A percentile compares a stretch with the other conserved stretches of the same genome.
Conservation (phyloP, 108 stramenopile genomes). For the Fistulifera solaris region DNA sequence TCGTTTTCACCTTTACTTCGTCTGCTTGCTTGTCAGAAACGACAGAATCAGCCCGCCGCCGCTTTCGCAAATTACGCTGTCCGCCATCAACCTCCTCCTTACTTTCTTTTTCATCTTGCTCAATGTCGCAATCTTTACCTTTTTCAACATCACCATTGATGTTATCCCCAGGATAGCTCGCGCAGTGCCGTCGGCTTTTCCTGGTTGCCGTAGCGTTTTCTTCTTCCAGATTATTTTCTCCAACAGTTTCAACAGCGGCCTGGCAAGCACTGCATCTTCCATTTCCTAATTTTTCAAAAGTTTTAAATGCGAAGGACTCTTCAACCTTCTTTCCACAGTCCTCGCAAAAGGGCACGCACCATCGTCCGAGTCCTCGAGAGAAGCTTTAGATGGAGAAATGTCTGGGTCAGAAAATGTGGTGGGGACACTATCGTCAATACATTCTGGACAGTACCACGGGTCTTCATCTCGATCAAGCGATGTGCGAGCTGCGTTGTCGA, state of each 20-base stretch:
- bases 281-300: neutral
- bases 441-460: slow-evolving; percentile 80
- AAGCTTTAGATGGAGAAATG: slow-evolving; percentile 6
- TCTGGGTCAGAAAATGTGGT: neutral
- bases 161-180: slow-evolving; percentile 22
- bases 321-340: slow-evolving; percentile 1
- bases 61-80: neutral
- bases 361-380: neutral
- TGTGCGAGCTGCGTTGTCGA: slow-evolving; percentile 25
- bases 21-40: too few species aligned
- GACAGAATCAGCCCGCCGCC: too few species aligned
- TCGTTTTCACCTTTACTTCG: neutral
- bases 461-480: slow-evolving; percentile 63
- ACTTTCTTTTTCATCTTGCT: slow-evolving; percentile 16
- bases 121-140: slow-evolving; percentile 5
- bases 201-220: neutral
- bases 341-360: neutral
- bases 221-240: neutral
- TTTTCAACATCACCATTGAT: slow-evolving; percentile 28
- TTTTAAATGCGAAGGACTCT: neutral
- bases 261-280: neutral
- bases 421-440: slow-evolving; percentile 20
- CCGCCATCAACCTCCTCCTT: slow-evolving; percentile 7
- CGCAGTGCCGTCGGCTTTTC: neutral
- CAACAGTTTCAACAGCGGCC: neutral